phyloP scores from a whole-genome alignment of 1,284 basidiomycete species.

The Ceratobasidium sp. region DNA sequence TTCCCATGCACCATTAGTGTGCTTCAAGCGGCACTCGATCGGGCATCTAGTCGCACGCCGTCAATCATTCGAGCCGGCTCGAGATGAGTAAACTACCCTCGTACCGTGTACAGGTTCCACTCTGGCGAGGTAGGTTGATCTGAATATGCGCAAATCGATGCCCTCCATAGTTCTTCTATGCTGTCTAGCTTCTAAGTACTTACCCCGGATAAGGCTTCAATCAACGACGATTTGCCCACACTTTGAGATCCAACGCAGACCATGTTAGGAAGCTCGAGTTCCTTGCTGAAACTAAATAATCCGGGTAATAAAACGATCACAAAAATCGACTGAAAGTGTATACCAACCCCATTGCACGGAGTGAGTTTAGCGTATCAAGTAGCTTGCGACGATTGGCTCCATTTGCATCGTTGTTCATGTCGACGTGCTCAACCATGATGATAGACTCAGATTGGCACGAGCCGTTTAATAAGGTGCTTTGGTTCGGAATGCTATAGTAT shows the following conservation, averaged over 20 bases:
- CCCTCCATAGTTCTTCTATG: not conserved
- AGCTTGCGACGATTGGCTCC: slow-evolving; percentile 18
- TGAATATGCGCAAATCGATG: slow-evolving; percentile 51
- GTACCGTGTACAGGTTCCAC: slow-evolving; percentile 51
- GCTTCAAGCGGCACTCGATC: slow-evolving; percentile 49
- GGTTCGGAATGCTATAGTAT: not conserved
- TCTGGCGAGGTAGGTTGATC: slow-evolving; percentile 50
- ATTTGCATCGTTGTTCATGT: slow-evolving; percentile 25
- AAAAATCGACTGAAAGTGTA: not conserved
- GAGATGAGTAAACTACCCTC: not conserved
- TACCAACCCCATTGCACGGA: slow-evolving; percentile 27
- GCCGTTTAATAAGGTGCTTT: not conserved
- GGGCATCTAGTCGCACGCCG: slow-evolving; percentile 44
- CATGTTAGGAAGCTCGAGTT: slow-evolving; percentile 66
- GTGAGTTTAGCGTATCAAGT: slow-evolving; percentile 11
- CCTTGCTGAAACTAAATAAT: slow-evolving; percentile 55
- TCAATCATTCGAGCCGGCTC: slow-evolving; percentile 54
- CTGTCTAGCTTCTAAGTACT: slow-evolving; percentile 59
- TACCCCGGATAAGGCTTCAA: slow-evolving; percentile 52
- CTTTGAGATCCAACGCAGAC: slow-evolving; percentile 70
- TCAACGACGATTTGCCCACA: slow-evolving; percentile 72
- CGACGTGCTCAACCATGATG: slow-evolving; percentile 2
- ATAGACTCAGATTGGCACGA: no score
- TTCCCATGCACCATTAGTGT: slow-evolving; percentile 46
- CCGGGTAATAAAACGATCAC: slow-evolving; percentile 56